phyloP scores from a whole-genome alignment of 73 alveolate species.

The Stentor coeruleus region DNA sequence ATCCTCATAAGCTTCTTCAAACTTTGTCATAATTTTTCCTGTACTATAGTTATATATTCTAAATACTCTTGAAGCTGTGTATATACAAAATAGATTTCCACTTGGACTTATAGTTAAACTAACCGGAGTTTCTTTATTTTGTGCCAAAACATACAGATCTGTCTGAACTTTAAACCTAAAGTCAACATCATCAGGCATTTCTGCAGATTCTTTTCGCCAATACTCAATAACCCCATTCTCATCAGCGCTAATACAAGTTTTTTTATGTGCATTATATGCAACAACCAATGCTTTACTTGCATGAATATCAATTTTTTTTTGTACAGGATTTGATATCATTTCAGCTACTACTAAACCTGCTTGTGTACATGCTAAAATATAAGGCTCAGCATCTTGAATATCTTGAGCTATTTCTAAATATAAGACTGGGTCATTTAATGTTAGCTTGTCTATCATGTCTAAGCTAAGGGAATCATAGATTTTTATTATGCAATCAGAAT shows the following conservation, averaged over 20 bases:
- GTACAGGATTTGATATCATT: slow-evolving; percentile 25
- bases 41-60: slow-evolving; percentile 39
- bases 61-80: slow-evolving; percentile 36
- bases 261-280: slow-evolving; percentile 45
- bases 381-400: slow-evolving; percentile 27
- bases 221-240: slow-evolving; percentile 75
- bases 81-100: slow-evolving; percentile 38
- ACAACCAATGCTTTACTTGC: slow-evolving; percentile 56
- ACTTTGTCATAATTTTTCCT: slow-evolving; percentile 45
- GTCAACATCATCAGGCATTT: slow-evolving; percentile 54
- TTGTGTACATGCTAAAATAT: background rate
- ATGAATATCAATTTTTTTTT: slow-evolving; percentile 60
- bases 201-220: slow-evolving; percentile 71
- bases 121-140: slow-evolving; percentile 37
- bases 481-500: slow-evolving; percentile 74
- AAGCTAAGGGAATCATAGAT: slow-evolving; percentile 75
- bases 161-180: slow-evolving; percentile 70
- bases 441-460: slow-evolving; percentile 75
- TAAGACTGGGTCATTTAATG: slow-evolving; percentile 60
- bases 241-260: slow-evolving; percentile 69
- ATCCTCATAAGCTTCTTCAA: slow-evolving; percentile 42
- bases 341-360: background rate
- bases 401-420: slow-evolving; percentile 69
- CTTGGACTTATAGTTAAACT: slow-evolving; percentile 34
- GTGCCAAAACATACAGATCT: slow-evolving; percentile 70